Conservation (phyloP, 2,329 filamentous ascomycete species). For the Orbilia blumenaviensis region DNA sequence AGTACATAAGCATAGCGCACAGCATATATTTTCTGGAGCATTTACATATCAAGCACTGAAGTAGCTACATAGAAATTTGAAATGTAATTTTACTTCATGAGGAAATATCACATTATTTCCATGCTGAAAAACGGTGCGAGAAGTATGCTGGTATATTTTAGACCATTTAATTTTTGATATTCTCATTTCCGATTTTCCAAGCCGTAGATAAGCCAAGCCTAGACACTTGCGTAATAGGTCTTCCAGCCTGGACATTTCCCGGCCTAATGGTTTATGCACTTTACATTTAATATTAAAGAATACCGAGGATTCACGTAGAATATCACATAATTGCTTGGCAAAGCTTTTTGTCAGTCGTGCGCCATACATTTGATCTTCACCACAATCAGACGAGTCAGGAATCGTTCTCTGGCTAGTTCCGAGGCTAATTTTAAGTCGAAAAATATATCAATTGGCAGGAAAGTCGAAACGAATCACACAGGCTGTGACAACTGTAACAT, state of each 20-base stretch:
- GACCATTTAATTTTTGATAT: background rate
- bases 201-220: background rate
- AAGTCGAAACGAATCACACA: slow-evolving; percentile 11
- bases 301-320: background rate
- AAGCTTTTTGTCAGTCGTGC: background rate
- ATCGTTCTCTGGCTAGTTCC: background rate
- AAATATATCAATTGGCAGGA: background rate
- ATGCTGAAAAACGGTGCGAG: background rate
- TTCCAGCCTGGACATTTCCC: background rate
- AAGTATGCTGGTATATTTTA: background rate
- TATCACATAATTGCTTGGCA: background rate
- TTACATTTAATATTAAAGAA: background rate
- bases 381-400: background rate
- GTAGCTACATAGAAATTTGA: background rate
- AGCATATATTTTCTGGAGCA: too few species aligned
- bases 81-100: background rate
- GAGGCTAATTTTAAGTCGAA: background rate
- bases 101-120: background rate
- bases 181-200: background rate
- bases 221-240: background rate
- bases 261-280: background rate
- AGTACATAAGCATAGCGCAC: background rate
- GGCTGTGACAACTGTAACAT: background rate
- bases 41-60: background rate
- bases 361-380: background rate